Base-by-base conservation (phyloP, 2,329 filamentous ascomycete species). In the Colletotrichum lentis region DNA sequence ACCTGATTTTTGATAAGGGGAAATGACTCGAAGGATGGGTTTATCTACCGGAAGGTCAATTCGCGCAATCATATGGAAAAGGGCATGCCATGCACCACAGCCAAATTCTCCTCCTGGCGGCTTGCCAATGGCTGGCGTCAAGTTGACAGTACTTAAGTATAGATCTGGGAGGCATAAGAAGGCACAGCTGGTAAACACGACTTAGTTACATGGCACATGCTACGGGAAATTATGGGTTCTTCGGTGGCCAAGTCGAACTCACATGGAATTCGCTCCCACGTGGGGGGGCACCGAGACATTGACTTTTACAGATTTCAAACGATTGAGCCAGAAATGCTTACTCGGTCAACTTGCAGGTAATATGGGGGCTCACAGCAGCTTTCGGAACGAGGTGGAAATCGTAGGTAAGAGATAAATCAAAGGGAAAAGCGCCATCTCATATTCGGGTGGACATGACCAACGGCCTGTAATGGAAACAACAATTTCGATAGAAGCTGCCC, bases 261-360 rank as follows among this genome's bases (percentile, higher is more conserved):
- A 67, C 64, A 67, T 67, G 60, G 60, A 67, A 59, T 64, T 59
- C 41, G 16, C 18, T 14, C n/a, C 7, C 61, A 67, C 41, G 64
- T 64, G 65, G 31, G 31, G 53, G 18, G 27, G 44, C 46, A 24
- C 46, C 47, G 49, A 68, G 61, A 64, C 60, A 59, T 22, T 37
- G 41, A 49, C 54, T 64, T 54, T 59, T 55, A 10, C 22, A 16
- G 14, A 37, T 49, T 47, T 18, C 11, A 20, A 50, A 24, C 8
- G 22, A 20, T 20, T 22, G 20, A 44, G 18, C 20, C 20, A 47
- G 12, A 12, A 22, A 31, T 7, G 18, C 47, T 50, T 50, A 46
- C 5, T 22, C n/a, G 10, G n/a, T 22, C n/a, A 46, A 18, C 43
- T 20, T 10, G 22, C 18, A n/a, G 16, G n/a, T 7, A 11, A 11